Percentiles rank a stretch among this genome's conserved stretches.
Evolutionary conservation across 2,329 filamentous ascomycete species (phyloP).

Genomic region (Aspergillus luchuensis): DNA sequence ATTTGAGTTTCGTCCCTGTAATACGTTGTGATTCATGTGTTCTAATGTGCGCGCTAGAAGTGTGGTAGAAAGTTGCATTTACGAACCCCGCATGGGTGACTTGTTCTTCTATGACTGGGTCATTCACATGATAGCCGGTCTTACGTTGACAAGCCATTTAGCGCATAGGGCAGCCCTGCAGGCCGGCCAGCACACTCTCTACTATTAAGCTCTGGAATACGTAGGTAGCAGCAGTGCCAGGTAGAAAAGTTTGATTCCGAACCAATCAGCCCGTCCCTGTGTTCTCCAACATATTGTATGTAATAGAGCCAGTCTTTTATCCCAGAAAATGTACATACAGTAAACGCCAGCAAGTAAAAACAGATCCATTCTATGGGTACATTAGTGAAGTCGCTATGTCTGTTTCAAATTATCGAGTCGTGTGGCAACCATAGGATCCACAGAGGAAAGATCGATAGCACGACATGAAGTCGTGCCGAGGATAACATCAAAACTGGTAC

Average conservation of each 20-base stretch:
- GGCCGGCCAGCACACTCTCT: background rate
- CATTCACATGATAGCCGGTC: no score
- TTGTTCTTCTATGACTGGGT: background rate
- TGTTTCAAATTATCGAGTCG: background rate
- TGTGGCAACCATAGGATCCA: background rate
- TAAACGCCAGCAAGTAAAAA: background rate
- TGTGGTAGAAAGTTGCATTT: background rate
- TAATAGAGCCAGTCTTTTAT: no score
- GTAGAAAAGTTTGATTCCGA: no score
- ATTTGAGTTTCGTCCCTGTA: background rate
- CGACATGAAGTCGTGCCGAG: background rate
- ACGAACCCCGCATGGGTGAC: background rate
- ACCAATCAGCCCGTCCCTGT: no score
- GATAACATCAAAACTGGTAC: conserved; percentile 1
- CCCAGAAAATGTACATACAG: no score
- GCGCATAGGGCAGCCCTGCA: background rate
- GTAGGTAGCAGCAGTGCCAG: no score
- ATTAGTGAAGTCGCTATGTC: background rate
- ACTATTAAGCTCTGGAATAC: background rate
- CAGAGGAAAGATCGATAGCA: background rate
- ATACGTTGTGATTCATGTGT: background rate
- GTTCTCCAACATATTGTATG: no score
- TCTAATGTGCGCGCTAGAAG: background rate
- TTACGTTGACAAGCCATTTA: no score
- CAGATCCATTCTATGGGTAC: background rate